Conservation (phyloP, 345 rosid genomes). For the Salix arbutifolia region DNA sequence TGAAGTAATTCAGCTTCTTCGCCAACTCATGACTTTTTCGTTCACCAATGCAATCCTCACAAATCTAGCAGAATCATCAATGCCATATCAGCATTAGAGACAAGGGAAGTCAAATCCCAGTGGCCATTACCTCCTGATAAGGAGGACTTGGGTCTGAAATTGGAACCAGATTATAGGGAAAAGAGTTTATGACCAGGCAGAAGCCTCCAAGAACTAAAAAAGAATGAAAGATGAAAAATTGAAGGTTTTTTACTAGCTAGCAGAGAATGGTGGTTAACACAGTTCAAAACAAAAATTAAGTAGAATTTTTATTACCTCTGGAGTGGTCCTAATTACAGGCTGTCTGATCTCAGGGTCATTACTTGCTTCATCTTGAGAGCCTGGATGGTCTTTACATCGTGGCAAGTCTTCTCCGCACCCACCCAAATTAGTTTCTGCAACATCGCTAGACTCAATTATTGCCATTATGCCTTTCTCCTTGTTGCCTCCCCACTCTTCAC, state of each 20-base stretch:
- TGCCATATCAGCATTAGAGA: constrained; percentile 3
- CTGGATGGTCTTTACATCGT: constrained; percentile 38
- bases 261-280: not conserved
- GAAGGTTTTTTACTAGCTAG: not conserved
- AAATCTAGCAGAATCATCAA: constrained; percentile 43
- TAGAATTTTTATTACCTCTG: constrained; percentile 55
- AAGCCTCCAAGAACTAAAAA: not conserved
- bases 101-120: not conserved
- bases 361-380: constrained; percentile 48
- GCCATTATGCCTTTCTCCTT: constrained; percentile 71
- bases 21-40: constrained; percentile 85
- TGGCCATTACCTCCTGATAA: not conserved
- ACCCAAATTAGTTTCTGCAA: constrained; percentile 22
- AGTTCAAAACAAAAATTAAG: not conserved
- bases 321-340: constrained; percentile 56
- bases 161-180: not conserved
- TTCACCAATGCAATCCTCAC: constrained; percentile 93
- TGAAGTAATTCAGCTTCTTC: constrained; percentile 73
- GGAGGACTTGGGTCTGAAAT: not conserved
- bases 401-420: constrained; percentile 33
- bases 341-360: constrained; percentile 47
- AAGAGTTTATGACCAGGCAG: not conserved
- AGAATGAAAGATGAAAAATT: not conserved
- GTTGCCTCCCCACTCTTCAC: constrained; percentile 90
- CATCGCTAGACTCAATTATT: constrained; percentile 46